These are phyloP conservation scores for Biscogniauxia mediterranea DNA, from an alignment of 2,329 filamentous ascomycete species.

Conservation along the genomic window DNA sequence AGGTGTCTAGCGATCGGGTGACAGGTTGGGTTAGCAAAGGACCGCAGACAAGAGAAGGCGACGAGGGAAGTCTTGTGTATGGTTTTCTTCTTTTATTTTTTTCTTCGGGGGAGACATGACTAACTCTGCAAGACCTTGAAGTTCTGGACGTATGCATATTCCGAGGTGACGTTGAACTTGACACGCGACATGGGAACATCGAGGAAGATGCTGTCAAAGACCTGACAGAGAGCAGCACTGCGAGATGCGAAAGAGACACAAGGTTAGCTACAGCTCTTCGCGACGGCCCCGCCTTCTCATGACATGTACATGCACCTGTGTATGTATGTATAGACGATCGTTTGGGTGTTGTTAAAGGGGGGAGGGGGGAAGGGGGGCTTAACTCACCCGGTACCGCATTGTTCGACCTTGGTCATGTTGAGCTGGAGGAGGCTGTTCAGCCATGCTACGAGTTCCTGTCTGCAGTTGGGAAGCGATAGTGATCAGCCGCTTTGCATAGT, in stretches of 20 bases:
- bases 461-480: constrained; percentile 37
- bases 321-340: no score
- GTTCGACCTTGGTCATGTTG: constrained; percentile 97
- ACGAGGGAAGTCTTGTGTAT: neutral
- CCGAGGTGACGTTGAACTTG: constrained; percentile 96
- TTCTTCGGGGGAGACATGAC: constrained; percentile 33
- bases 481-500: no score
- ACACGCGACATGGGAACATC: constrained; percentile 94
- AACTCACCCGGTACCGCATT: constrained; percentile 92
- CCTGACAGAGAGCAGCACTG: constrained; percentile 92
- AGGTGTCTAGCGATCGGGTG: constrained; percentile 58
- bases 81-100: no score
- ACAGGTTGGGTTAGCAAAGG: neutral
- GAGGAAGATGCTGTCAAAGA: constrained; percentile 97
- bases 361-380: constrained; percentile 33
- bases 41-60: constrained; percentile 1
- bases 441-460: constrained; percentile 96
- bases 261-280: constrained; percentile 23
- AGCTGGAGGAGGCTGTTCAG: constrained; percentile 96
- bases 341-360: neutral
- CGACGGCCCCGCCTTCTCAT: neutral
- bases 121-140: constrained; percentile 96
- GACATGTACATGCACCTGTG: neutral
- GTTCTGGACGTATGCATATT: constrained; percentile 97
- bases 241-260: constrained; percentile 3